Base-by-base conservation (phyloP, 495 filamentous ascomycete genomes). In the Tetracladium marchalianum region DNA sequence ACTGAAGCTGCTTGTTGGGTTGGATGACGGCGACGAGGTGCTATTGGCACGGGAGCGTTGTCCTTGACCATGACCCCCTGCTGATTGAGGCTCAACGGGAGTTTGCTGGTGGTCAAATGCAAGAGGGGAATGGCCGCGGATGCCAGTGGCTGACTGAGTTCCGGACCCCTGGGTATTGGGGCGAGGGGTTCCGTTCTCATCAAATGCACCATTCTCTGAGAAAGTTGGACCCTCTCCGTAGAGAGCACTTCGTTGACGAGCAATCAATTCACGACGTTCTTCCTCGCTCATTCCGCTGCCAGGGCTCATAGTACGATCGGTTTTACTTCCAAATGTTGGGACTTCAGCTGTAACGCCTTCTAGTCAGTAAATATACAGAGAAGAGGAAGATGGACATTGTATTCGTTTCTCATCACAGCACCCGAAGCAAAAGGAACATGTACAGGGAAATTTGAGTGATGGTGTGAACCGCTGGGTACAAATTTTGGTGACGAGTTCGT, bases 201-300 rank as follows among this genome's bases (percentile, higher is more conserved):
- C 79, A 60, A 84, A 80, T 52, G 64, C 73, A 47, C 64, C 76
- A 37, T 67, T 66, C 44, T 77, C 77, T 49, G 72, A 70, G 62
- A 77, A 88, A 35, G 65, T 61, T 42, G 64, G 74, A 57, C 74
- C 76, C 49, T 90, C 81, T 61, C 87, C 87, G 64, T 95, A 98
- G 54, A 98, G 66, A 40, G 88, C 88, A 52, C 82, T 84, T 62
- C 92, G 88, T 65, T 98, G 92, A 59, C 90, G 90, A 54, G 89
- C 84, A 57, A 98, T 90, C 56, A 98, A 78, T 48, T 96, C 89
- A 49, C 92, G 90, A 58, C 92, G 88, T 49, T 94, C 89, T 42
- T 97, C 92, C 69, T 97, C 92, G 62, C 81, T 90, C 84, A 94
- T 82, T 43, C 78, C 76, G 35, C 55, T 58, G 58, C 85, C 82